These are phyloP conservation scores for Boletus barrowsii DNA, from an alignment of 768 basidiomycete species.

Conservation along the genomic window DNA sequence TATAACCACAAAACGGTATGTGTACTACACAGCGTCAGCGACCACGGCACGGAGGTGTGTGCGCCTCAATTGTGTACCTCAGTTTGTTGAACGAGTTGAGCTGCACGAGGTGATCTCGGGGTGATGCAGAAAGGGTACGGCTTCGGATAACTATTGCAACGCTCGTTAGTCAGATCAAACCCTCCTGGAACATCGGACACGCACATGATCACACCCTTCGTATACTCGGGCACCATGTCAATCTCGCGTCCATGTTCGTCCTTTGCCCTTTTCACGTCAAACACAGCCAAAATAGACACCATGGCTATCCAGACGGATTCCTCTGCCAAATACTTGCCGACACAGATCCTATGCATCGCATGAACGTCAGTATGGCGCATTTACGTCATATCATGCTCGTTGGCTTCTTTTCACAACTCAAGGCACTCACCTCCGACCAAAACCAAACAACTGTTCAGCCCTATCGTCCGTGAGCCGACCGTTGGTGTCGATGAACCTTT, in stretches of 20 bases:
- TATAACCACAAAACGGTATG: too few relatives aligned
- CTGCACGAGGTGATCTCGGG: conserved; percentile 11
- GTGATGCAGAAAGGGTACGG: conserved; percentile 20
- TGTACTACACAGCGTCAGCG: too few relatives aligned
- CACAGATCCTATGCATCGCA: conserved; percentile 24
- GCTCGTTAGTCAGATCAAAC: background rate
- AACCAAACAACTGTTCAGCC: conserved; percentile 18
- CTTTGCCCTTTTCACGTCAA: conserved; percentile 32
- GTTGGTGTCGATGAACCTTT: conserved; percentile 29
- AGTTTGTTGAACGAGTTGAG: conserved; percentile 13
- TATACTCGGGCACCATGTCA: conserved; percentile 15
- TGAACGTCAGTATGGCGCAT: too few relatives aligned
- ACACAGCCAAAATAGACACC: conserved; percentile 33
- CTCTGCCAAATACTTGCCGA: conserved; percentile 44
- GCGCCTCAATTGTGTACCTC: too few relatives aligned
- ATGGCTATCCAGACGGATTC: conserved; percentile 38
- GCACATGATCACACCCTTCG: conserved; percentile 26
- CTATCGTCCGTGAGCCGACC: conserved; percentile 28
- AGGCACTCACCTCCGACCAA: conserved; percentile 20
- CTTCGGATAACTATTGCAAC: conserved; percentile 11
- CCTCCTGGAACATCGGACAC: background rate
- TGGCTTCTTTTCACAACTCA: background rate
- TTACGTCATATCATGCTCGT: too few relatives aligned
- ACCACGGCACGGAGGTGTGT: too few relatives aligned
- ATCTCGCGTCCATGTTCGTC: conserved; percentile 25